Evolutionary conservation across 257 asterid species (phyloP).

Genomic region (Leonotis leonurus): DNA sequence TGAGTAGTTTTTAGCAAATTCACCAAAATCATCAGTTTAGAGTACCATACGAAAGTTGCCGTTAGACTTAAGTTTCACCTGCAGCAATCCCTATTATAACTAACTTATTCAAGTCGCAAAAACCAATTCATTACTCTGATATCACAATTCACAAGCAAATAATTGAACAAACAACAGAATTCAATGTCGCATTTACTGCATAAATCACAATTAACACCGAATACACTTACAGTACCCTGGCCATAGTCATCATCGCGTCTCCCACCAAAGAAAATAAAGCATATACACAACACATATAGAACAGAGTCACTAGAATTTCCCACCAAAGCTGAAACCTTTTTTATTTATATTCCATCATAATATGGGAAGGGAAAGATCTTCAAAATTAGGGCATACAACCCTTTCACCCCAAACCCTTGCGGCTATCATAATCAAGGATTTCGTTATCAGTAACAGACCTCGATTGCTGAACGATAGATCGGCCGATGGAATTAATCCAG

Average conservation of each 20-base stretch:
- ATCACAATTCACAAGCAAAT: neutral
- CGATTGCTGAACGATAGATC: conserved; percentile 66
- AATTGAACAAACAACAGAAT: neutral
- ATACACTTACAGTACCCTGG: conserved; percentile 3
- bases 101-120: neutral
- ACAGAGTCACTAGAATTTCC: neutral
- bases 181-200: conserved; percentile 13
- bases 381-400: neutral
- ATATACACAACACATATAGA: conserved; percentile 12
- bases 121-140: neutral
- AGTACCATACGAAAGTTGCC: neutral
- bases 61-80: neutral
- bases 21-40: neutral
- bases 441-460: conserved; percentile 80
- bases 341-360: neutral
- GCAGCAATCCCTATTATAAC: neutral
- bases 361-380: neutral
- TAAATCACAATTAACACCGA: neutral
- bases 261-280: neutral
- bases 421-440: conserved; percentile 69
- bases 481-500: conserved; percentile 90
- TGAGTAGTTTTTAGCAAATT: neutral
- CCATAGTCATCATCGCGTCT: neutral
- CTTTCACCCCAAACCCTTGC: conserved; percentile 12
- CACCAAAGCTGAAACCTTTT: neutral